Evolutionary conservation across 371 early-diverging fungal species (phyloP), one percentile per base, ranked within the genome.

Genomic region (Circinella minor): DNA sequence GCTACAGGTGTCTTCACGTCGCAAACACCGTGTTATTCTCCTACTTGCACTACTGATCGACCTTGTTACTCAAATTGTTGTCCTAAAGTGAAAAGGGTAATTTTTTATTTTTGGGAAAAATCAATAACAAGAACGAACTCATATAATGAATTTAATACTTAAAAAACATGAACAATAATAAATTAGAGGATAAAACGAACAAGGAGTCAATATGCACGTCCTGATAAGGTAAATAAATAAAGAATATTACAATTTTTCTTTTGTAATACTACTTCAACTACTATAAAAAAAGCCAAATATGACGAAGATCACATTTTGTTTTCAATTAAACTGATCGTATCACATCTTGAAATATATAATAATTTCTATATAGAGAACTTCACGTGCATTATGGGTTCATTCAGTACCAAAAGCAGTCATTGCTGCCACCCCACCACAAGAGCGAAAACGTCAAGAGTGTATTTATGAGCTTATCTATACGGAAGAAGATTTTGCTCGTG

Each of bases 381-480:
- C 61, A 18, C 68, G 66, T 27, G 62, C 62, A 20, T 60, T 69
- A 36, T 75, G 75, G 75, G 65, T 70, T 27, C 65, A 68, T 18
- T 67, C 69, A 5, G 75, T 77, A 2, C 74, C 77, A 8, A 64
- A 67, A 9, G 71, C 69, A 13, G 67, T 77, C n/a, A 57, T 71
- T 36, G 72, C 70, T 10, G 57, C 74, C 7, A 65, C 71, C 5
- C 70, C 74, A 5, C 60, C 67, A 4, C 73, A 83, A 38, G 97
- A 96, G 75, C 83, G 87, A 69, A 93, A 91, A 72, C 89, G 96
- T 0, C 97, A 97, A 76, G 96, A 97, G 74, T 88, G 89, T 54
- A 93, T 97, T 65, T 96, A 89, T 74, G 97, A 97, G 79, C 71
- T 96, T 60, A 91, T 97, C 43, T 85, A 92, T 61, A 94, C 93